Evolutionary conservation across 1,139 yeast species (phyloP).

Genomic region (Debaryomyces coudertii): DNA sequence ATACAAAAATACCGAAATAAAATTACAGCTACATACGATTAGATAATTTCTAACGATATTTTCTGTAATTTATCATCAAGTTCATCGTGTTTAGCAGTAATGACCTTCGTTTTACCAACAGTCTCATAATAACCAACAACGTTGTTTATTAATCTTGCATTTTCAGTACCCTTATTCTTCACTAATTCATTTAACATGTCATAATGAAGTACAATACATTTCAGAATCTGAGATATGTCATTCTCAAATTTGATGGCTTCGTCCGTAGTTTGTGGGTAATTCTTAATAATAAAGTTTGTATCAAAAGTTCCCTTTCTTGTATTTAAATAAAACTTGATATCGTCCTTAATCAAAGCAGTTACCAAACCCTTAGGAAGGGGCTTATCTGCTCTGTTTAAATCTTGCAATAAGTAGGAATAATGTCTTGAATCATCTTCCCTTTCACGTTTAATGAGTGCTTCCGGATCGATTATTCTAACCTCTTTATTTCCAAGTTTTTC

Average conservation of each 20-base stretch:
- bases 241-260: constrained; percentile 69
- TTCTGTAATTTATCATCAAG: constrained; percentile 29
- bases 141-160: constrained; percentile 34
- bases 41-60: constrained; percentile 28
- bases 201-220: constrained; percentile 39
- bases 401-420: constrained; percentile 46
- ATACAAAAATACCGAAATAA: background rate
- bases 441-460: constrained; percentile 47
- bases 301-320: constrained; percentile 47
- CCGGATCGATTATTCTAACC: constrained; percentile 53
- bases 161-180: constrained; percentile 29
- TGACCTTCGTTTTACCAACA: constrained; percentile 48
- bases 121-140: constrained; percentile 63
- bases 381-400: constrained; percentile 36
- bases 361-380: constrained; percentile 60
- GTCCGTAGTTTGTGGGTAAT: constrained; percentile 60
- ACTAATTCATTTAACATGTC: constrained; percentile 33
- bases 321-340: constrained; percentile 41
- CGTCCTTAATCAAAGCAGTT: constrained; percentile 57
- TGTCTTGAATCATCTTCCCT: constrained; percentile 41
- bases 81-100: constrained; percentile 25
- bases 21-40: constrained; percentile 1
- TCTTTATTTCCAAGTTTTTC: constrained; percentile 28
- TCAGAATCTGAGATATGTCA: constrained; percentile 51
- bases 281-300: constrained; percentile 49